Conservation (phyloP, 306 rosid species). For the Cotoneaster glaucophyllus region DNA sequence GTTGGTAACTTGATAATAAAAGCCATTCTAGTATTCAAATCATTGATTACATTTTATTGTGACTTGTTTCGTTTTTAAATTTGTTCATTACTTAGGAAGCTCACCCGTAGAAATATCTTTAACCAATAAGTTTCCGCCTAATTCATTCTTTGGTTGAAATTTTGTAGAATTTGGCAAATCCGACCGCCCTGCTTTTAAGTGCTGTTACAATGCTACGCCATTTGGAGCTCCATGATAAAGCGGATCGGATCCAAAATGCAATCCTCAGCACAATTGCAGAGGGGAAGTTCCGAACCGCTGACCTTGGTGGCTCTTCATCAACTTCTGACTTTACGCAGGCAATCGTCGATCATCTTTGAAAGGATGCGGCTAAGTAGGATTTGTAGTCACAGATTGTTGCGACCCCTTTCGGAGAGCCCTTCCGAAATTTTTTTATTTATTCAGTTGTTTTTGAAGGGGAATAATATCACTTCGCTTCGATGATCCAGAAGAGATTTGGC, state of each 20-base stretch:
- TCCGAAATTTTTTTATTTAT: slow-evolving; percentile 18
- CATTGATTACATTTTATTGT: background rate
- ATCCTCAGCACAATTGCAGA: slow-evolving; percentile 79
- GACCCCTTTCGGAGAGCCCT: slow-evolving; percentile 24
- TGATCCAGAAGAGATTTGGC: slow-evolving; percentile 20
- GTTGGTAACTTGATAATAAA: background rate
- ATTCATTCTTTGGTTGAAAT: slow-evolving; percentile 21
- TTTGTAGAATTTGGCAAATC: slow-evolving; percentile 84
- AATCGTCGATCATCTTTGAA: slow-evolving; percentile 75
- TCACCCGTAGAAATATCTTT: background rate
- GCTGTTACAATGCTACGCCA: slow-evolving; percentile 84
- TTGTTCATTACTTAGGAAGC: background rate
- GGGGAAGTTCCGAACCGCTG: slow-evolving; percentile 90
- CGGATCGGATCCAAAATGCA: slow-evolving; percentile 72
- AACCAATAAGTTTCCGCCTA: background rate
- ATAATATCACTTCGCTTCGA: slow-evolving; percentile 42
- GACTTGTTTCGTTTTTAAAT: background rate
- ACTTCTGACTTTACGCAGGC: slow-evolving; percentile 74
- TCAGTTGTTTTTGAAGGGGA: slow-evolving; percentile 21
- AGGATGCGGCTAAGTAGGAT: background rate
- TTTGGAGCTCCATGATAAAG: slow-evolving; percentile 71
- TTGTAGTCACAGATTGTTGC: slow-evolving; percentile 19
- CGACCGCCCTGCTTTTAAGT: slow-evolving; percentile 90
- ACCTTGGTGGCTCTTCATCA: slow-evolving; percentile 81
- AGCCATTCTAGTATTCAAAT: background rate